phyloP scores from a whole-genome alignment of 257 asterid genomes.

The Solanum chiquidenum region DNA sequence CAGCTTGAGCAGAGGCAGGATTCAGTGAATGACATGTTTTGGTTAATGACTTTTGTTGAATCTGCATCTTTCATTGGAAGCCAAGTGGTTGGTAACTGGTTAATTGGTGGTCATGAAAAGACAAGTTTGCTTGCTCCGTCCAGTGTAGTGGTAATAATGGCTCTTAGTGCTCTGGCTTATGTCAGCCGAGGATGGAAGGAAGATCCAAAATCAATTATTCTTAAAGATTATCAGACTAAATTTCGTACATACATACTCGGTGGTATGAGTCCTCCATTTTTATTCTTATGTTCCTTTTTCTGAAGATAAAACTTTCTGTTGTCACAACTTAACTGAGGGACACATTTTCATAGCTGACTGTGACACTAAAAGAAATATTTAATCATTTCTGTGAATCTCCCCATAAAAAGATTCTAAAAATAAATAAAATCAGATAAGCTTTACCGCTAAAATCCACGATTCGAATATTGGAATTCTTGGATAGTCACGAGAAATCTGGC shows the following conservation, averaged over 20 bases:
- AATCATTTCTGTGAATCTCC: neutral
- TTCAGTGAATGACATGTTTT: constrained; percentile 75
- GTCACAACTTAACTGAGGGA: neutral
- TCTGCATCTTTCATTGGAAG: constrained; percentile 59
- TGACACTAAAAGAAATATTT: neutral
- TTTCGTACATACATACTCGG: constrained; percentile 31
- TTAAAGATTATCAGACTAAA: constrained; percentile 44
- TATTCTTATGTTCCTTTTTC: neutral
- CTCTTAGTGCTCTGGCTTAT: constrained; percentile 35
- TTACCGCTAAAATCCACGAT: neutral
- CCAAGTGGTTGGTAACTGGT: constrained; percentile 66
- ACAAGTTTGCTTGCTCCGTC: constrained; percentile 30
- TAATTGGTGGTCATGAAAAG: constrained; percentile 34
- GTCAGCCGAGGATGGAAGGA: constrained; percentile 53
- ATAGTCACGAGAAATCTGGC: neutral
- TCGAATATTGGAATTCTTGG: neutral
- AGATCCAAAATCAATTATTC: constrained; percentile 22
- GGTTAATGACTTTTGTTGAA: constrained; percentile 80
- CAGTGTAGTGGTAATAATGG: constrained; percentile 38
- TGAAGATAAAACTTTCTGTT: neutral
- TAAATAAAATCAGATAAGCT: neutral
- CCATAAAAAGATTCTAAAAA: neutral
- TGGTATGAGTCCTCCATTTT: constrained; percentile 34
- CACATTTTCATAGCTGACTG: neutral
- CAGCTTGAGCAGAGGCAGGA: constrained; percentile 92